phyloP scores from a whole-genome alignment of 352 stramenopile genomes.

The Thalassiosira livingstoniorum region DNA sequence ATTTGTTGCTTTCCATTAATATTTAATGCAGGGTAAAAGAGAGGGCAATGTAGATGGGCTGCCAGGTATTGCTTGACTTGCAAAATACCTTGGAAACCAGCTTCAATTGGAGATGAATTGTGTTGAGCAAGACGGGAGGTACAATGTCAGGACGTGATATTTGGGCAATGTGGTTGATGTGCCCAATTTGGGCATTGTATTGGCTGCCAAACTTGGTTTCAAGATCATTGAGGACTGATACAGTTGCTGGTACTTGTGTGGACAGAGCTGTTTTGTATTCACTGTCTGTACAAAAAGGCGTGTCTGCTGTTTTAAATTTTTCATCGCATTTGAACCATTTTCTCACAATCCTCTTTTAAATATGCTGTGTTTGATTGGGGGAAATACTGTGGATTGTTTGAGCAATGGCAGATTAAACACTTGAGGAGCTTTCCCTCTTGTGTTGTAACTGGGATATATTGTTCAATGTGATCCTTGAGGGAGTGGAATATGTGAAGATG shows the following conservation, averaged over 20 bases:
- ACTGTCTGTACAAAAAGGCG: slow-evolving; percentile 40
- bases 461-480: slow-evolving; percentile 5
- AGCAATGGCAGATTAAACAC: slow-evolving; percentile 34
- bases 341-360: slow-evolving; percentile 28
- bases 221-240: slow-evolving; percentile 6
- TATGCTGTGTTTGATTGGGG: slow-evolving; percentile 36
- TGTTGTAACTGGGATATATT: slow-evolving; percentile 27
- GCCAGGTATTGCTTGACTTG: slow-evolving; percentile 21
- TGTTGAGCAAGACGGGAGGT: slow-evolving; percentile 14
- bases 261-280: slow-evolving; percentile 33
- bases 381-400: slow-evolving; percentile 12
- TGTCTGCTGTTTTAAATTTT: slow-evolving; percentile 19
- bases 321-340: slow-evolving; percentile 8
- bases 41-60: slow-evolving; percentile 38
- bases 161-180: slow-evolving; percentile 32
- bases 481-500: neutral
- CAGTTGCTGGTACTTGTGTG: slow-evolving; percentile 19
- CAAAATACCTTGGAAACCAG: slow-evolving; percentile 26
- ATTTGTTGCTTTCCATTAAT: neutral
- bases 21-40: slow-evolving; percentile 45
- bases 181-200: slow-evolving; percentile 16
- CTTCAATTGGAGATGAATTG: slow-evolving; percentile 19
- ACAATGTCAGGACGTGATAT: slow-evolving; percentile 31
- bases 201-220: slow-evolving; percentile 24
- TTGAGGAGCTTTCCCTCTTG: slow-evolving; percentile 22